A percentile compares a stretch with the other conserved stretches of the same genome.
phyloP scores from a whole-genome alignment of 164 flowering plant genomes.

The Piper betle region DNA sequence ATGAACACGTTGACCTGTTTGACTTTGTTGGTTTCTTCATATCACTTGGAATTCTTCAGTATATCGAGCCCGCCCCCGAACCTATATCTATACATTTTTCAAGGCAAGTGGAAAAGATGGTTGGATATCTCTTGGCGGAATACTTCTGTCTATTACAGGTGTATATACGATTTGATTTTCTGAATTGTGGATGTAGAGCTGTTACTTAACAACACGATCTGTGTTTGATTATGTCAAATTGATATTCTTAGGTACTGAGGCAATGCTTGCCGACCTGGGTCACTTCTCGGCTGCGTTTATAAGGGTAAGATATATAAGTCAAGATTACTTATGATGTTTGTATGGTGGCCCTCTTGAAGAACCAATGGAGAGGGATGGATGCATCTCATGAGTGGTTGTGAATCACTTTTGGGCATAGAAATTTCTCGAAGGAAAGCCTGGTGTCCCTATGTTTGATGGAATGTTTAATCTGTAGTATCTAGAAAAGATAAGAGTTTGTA shows the following conservation, averaged over 20 bases:
- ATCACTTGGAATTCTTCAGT: constrained; percentile 58
- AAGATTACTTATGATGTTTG: not conserved
- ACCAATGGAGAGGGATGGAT: not conserved
- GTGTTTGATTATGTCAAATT: not conserved
- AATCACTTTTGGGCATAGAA: no score
- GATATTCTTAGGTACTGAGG: constrained; percentile 43
- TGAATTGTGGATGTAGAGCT: not conserved
- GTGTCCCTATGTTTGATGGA: no score
- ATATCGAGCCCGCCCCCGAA: no score
- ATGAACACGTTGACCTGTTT: not conserved
- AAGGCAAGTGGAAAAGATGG: constrained; percentile 50
- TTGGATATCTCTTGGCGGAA: constrained; percentile 59
- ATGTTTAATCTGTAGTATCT: no score
- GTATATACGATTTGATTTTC: constrained; percentile 5
- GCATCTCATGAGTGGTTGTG: no score
- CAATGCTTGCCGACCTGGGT: constrained; percentile 56
- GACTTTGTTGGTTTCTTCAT: not conserved
- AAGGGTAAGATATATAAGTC: constrained; percentile 30
- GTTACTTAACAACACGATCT: not conserved
- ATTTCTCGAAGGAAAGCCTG: no score
- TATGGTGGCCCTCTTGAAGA: not conserved
- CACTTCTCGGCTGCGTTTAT: constrained; percentile 37
- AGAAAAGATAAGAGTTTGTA: no score
- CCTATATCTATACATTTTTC: constrained; percentile 45
- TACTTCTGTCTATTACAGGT: constrained; percentile 55